Evolutionary conservation across 2,329 filamentous ascomycete species (phyloP), one percentile per base, ranked within the genome.

Genomic region (Fusarium begoniae): DNA sequence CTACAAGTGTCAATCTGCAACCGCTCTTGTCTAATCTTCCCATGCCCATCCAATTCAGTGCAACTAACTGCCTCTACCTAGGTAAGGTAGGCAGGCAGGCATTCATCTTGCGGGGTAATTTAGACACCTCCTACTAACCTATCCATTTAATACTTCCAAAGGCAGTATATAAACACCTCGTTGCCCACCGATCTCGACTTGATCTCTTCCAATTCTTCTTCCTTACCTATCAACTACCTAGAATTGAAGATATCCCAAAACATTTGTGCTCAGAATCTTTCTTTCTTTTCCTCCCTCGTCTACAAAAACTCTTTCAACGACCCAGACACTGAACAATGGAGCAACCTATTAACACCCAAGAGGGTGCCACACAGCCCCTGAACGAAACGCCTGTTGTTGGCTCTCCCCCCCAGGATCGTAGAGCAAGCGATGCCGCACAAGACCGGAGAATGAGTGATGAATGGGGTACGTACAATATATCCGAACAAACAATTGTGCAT

Each of bases 381-480:
- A 79, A 79, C 69, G 79, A 81, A 67, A 80, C 82, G 18, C 79
- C 81, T 44, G 73, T 79, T 24, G 61, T 70, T 13, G 74, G 69
- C 10, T 75, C 61, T 24, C 62, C 72, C 43, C 64, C 72, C 6
- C 68, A 75, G 60, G 72, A 74, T 41, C 72, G 72, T 26, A 55
- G 72, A 56, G 60, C 63, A 53, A 75, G 72, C 67, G 66, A 80
- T 78, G 74, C 75, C 11, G 65, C 53, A 13, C 37, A 82, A 61
- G 82, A 81, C 67, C 79, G 79, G 66, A 80, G 79, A 70, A 79
- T 79, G 76, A 86, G 82, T 30, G 85, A 85, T 70, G 86, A 88
- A 79, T 88, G 86, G 86, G 86, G 85, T 87, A 66, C 35, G 51
- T 30, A 30, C 35, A 79, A 84, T 81, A 48, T 6, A 22, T 40